Evolutionary conservation across 2,329 filamentous ascomycete species (phyloP).

Genomic region (Paramyrothecium sp.): DNA sequence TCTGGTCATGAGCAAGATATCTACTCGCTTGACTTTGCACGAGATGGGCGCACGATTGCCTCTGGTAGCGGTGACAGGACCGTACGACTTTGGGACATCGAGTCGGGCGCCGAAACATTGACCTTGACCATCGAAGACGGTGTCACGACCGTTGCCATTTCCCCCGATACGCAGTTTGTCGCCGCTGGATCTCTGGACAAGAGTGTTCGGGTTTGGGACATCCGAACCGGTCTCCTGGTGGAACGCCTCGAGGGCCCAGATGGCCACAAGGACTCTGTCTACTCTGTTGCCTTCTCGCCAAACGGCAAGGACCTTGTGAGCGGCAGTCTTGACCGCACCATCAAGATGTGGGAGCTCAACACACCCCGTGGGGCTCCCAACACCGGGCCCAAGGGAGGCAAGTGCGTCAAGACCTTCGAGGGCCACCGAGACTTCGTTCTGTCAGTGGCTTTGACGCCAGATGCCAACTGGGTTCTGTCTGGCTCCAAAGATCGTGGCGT

Average conservation of each 20-base stretch:
- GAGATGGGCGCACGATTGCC: constrained; percentile 90
- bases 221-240: constrained; percentile 78
- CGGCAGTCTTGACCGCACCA: constrained; percentile 94
- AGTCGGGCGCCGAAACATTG: constrained; percentile 76
- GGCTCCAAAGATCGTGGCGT: constrained; percentile 97
- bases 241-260: constrained; percentile 91
- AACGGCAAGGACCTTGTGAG: constrained; percentile 91
- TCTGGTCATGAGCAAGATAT: constrained; percentile 98
- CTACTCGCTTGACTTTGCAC: constrained; percentile 92
- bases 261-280: constrained; percentile 95
- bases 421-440: constrained; percentile 98
- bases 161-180: constrained; percentile 89
- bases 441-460: constrained; percentile 90
- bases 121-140: constrained; percentile 93
- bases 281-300: constrained; percentile 93
- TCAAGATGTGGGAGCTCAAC: constrained; percentile 97
- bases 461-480: constrained; percentile 93
- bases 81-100: constrained; percentile 94
- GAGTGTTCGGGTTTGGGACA: constrained; percentile 97
- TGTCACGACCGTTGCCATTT: constrained; percentile 96
- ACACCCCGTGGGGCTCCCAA: constrained; percentile 67
- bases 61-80: constrained; percentile 94
- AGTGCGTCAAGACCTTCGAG: constrained; percentile 95
- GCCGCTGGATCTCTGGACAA: constrained; percentile 95
- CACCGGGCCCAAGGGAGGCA: constrained; percentile 75